These are phyloP conservation scores for Neocucurbitaria cava DNA, from an alignment of 2,329 filamentous ascomycete species.

Conservation along the genomic window DNA sequence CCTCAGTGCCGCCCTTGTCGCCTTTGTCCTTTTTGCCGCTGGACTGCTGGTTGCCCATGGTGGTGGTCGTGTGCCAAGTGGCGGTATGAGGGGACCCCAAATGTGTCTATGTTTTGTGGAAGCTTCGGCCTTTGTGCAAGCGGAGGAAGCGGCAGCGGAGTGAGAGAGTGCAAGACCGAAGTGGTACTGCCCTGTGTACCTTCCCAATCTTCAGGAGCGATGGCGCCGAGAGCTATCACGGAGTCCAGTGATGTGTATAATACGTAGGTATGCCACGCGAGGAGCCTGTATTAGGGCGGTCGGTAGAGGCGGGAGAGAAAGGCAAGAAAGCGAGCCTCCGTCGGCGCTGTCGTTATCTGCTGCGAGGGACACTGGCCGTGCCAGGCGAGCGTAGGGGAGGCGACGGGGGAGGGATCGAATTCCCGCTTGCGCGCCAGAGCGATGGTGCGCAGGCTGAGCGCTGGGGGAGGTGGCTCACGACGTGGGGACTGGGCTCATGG, in stretches of 20 bases:
- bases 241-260: conserved; percentile 6
- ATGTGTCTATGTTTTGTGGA: conserved; percentile 15
- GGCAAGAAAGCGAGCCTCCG: conserved; percentile 53
- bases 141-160: conserved; percentile 23
- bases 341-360: conserved; percentile 48
- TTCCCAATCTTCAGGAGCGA: conserved; percentile 19
- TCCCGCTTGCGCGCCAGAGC: conserved; percentile 50
- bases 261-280: conserved; percentile 15
- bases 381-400: conserved; percentile 37
- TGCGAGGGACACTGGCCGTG: conserved; percentile 37
- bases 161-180: conserved; percentile 20
- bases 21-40: conserved; percentile 60
- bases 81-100: conserved; percentile 10
- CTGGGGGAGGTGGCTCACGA: conserved; percentile 27
- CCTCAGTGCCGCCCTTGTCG: conserved; percentile 54
- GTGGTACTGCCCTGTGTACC: conserved; percentile 19
- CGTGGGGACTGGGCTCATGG: conserved; percentile 24
- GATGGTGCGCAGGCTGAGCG: conserved; percentile 29
- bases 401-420: conserved; percentile 43
- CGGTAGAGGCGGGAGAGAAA: conserved; percentile 55
- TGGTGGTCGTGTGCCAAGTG: conserved; percentile 45
- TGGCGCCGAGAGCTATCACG: conserved; percentile 27
- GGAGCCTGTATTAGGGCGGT: conserved; percentile 50
- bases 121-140: conserved; percentile 1
- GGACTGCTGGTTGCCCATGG: conserved; percentile 80